Percentiles rank a stretch among this genome's conserved stretches.
These are phyloP conservation scores for Trichosporon ovoides DNA, from an alignment of 1,284 basidiomycete genomes.

Conservation along the genomic window DNA sequence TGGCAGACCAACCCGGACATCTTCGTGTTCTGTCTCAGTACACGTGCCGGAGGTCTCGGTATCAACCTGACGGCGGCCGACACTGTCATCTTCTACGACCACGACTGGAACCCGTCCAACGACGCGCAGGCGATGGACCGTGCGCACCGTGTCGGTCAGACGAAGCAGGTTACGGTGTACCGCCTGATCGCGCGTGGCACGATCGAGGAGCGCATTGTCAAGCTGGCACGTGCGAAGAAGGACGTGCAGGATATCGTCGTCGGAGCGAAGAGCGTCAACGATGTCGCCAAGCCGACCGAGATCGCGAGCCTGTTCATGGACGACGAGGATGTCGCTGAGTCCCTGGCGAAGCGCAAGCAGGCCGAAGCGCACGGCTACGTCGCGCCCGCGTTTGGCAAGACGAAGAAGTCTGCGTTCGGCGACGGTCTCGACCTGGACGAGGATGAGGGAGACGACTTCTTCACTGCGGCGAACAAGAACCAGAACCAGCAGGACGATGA, in stretches of 20 bases:
- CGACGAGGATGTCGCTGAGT: slow-evolving; percentile 61
- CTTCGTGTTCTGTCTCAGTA: slow-evolving; percentile 93
- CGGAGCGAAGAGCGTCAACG: slow-evolving; percentile 87
- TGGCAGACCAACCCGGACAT: slow-evolving; percentile 98
- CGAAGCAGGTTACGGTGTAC: slow-evolving; percentile 97
- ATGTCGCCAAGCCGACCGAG: slow-evolving; percentile 91
- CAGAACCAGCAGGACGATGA: slow-evolving; percentile 23
- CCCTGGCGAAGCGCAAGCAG: slow-evolving; percentile 47
- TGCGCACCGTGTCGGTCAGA: slow-evolving; percentile 97
- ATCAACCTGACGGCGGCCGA: slow-evolving; percentile 98
- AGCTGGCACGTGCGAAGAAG: slow-evolving; percentile 90
- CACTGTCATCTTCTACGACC: slow-evolving; percentile 97
- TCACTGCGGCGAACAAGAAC: slow-evolving; percentile 17
- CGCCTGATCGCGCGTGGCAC: slow-evolving; percentile 86
- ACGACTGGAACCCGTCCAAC: slow-evolving; percentile 99
- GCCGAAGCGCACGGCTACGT: slow-evolving; percentile 47
- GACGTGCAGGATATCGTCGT: slow-evolving; percentile 99
- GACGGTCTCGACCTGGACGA: slow-evolving; percentile 29
- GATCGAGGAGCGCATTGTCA: slow-evolving; percentile 97
- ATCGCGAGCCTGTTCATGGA: slow-evolving; percentile 93
- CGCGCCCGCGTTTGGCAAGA: slow-evolving; percentile 17
- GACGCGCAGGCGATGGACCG: slow-evolving; percentile 99
- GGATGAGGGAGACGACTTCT: slow-evolving; percentile 43
- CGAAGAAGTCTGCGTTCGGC: slow-evolving; percentile 30
- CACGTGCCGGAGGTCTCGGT: slow-evolving; percentile 92